These are phyloP conservation scores for Podospora appendiculata DNA, from an alignment of 495 filamentous ascomycete species.

Conservation along the genomic window DNA sequence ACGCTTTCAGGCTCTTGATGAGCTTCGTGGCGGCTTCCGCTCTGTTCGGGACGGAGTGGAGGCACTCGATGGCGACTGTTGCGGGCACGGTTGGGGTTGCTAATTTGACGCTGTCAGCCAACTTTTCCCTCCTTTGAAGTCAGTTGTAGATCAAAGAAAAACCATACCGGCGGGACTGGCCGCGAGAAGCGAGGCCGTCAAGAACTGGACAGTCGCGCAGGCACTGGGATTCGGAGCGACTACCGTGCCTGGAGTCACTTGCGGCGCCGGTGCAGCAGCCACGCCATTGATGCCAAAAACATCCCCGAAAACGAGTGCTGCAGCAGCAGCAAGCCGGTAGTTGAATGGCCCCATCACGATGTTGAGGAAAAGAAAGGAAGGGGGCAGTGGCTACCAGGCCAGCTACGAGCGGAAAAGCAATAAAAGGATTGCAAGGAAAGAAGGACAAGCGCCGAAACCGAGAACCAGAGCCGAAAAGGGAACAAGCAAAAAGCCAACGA, in stretches of 20 bases:
- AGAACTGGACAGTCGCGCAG: slow-evolving; percentile 17
- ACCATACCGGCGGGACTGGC: slow-evolving; percentile 13
- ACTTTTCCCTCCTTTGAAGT: background rate
- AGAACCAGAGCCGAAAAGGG: no score
- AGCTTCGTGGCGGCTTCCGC: slow-evolving; percentile 18
- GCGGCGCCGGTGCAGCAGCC: slow-evolving; percentile 15
- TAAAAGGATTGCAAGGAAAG: no score
- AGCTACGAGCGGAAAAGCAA: background rate
- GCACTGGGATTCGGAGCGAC: slow-evolving; percentile 10
- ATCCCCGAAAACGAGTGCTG: background rate
- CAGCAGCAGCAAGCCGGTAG: slow-evolving; percentile 4
- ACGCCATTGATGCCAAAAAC: slow-evolving; percentile 7
- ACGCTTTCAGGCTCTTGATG: slow-evolving; percentile 27
- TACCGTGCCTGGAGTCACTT: slow-evolving; percentile 6
- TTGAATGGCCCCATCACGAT: slow-evolving; percentile 9
- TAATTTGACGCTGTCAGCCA: background rate
- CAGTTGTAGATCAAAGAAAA: background rate
- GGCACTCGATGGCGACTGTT: slow-evolving; percentile 19
- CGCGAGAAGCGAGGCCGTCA: slow-evolving; percentile 10
- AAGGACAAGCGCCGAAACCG: no score
- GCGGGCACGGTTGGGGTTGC: slow-evolving; percentile 19
- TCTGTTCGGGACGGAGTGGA: slow-evolving; percentile 25
- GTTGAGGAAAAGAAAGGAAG: slow-evolving; percentile 1
- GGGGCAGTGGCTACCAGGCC: slow-evolving; percentile 16
- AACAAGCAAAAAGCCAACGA: no score